These are phyloP conservation scores for Musa acuminata DNA, from an alignment of 176 grass and related monocot species.

Conservation along the genomic window DNA sequence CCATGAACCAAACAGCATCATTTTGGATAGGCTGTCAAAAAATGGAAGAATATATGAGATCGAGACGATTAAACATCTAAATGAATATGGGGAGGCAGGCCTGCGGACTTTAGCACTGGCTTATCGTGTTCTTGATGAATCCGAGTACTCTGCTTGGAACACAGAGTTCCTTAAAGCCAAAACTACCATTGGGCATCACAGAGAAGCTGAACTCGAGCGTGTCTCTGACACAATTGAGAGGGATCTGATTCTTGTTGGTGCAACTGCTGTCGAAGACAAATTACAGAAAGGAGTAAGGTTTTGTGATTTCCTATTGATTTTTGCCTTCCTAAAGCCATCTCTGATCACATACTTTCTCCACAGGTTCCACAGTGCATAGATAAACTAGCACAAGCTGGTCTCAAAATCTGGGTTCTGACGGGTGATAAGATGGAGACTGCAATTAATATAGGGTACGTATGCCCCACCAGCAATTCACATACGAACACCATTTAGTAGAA, in stretches of 20 bases:
- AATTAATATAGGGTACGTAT: constrained; percentile 83
- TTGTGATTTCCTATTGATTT: background rate
- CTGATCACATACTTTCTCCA: constrained; percentile 18
- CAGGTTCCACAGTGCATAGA: constrained; percentile 94
- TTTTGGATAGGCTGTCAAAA: constrained; percentile 95
- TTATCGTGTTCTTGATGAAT: constrained; percentile 83
- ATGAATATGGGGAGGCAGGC: constrained; percentile 85
- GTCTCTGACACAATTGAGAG: constrained; percentile 82
- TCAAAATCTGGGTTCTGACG: constrained; percentile 97
- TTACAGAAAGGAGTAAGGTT: constrained; percentile 65
- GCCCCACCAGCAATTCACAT: background rate
- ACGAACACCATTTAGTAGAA: background rate
- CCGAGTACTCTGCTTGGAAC: constrained; percentile 88
- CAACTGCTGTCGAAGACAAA: constrained; percentile 92
- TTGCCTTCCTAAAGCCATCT: constrained; percentile 23
- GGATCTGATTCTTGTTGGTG: constrained; percentile 86
- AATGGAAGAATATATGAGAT: constrained; percentile 63
- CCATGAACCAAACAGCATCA: constrained; percentile 38
- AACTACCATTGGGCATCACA: constrained; percentile 75
- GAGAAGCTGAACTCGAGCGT: constrained; percentile 65
- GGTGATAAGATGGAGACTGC: constrained; percentile 99
- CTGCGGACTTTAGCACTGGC: constrained; percentile 73
- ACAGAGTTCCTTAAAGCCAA: constrained; percentile 79
- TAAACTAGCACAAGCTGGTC: constrained; percentile 90
- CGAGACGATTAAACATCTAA: constrained; percentile 70